A percentile compares a stretch with the other conserved stretches of the same genome.
phyloP scores from a whole-genome alignment of 164 flowering plant genomes.

The Dillenia suffruticosa region DNA sequence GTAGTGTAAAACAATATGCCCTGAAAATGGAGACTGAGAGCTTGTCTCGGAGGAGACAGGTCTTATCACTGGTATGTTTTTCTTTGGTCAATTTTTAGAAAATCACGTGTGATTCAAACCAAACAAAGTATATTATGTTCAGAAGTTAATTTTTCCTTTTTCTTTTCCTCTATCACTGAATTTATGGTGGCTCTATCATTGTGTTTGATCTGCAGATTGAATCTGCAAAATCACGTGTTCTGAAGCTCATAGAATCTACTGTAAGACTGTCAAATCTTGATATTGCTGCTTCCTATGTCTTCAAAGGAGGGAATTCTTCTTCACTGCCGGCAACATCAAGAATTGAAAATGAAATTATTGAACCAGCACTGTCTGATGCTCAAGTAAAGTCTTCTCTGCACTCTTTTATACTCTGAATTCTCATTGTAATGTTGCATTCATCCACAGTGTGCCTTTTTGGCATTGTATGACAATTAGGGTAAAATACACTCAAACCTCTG shows the following conservation, averaged over 20 bases:
- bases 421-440: no score
- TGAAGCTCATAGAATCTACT: constrained; percentile 70
- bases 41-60: constrained; percentile 63
- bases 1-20: constrained; percentile 52
- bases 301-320: constrained; percentile 54
- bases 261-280: constrained; percentile 83
- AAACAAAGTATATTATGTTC: neutral
- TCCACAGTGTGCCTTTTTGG: no score
- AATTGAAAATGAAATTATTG: constrained; percentile 69
- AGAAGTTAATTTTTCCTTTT: neutral
- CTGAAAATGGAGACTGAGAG: constrained; percentile 71
- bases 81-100: neutral
- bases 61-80: constrained; percentile 54
- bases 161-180: neutral
- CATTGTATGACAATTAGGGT: no score
- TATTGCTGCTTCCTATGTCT: constrained; percentile 54
- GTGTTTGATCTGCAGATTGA: constrained; percentile 60
- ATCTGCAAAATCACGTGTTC: constrained; percentile 50
- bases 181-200: no score
- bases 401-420: no score
- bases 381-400: constrained; percentile 38
- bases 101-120: neutral
- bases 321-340: constrained; percentile 46
- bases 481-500: no score
- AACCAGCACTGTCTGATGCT: constrained; percentile 63